Conservation (phyloP, 2,329 filamentous ascomycete species). For the Trichoderma polysporum region DNA sequence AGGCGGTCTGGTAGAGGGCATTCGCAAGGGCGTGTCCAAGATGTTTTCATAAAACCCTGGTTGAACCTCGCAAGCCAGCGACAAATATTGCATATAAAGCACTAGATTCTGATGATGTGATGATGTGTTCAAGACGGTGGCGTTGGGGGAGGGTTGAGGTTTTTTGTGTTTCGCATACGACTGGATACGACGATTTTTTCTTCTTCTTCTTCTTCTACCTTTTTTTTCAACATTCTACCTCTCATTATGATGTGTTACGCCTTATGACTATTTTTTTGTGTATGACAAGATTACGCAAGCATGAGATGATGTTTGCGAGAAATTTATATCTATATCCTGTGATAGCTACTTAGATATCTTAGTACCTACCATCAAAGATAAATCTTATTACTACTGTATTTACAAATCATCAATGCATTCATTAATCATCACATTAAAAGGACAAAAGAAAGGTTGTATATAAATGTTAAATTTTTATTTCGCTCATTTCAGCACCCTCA, state of each 20-base stretch:
- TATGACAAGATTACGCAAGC: slow-evolving; percentile 3
- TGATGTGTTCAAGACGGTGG: slow-evolving; percentile 15
- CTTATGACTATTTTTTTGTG: slow-evolving; percentile 13
- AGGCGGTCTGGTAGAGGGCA: slow-evolving; percentile 36
- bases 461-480: neutral
- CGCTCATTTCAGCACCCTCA: slow-evolving; percentile 2
- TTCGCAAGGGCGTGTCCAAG: slow-evolving; percentile 40
- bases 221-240: neutral
- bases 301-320: neutral
- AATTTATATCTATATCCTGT: neutral
- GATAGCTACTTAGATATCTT: neutral
- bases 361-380: neutral
- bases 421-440: neutral
- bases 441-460: neutral
- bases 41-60: slow-evolving; percentile 38
- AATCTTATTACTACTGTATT: neutral
- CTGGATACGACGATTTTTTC: slow-evolving; percentile 5
- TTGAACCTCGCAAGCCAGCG: neutral
- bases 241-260: slow-evolving; percentile 18
- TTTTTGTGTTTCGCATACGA: slow-evolving; percentile 9
- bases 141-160: neutral
- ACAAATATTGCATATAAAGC: neutral
- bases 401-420: neutral
- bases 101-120: neutral
- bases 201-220: neutral